These are phyloP conservation scores for Apiospora pterosperma DNA, from an alignment of 2,329 filamentous ascomycete genomes.

Conservation along the genomic window DNA sequence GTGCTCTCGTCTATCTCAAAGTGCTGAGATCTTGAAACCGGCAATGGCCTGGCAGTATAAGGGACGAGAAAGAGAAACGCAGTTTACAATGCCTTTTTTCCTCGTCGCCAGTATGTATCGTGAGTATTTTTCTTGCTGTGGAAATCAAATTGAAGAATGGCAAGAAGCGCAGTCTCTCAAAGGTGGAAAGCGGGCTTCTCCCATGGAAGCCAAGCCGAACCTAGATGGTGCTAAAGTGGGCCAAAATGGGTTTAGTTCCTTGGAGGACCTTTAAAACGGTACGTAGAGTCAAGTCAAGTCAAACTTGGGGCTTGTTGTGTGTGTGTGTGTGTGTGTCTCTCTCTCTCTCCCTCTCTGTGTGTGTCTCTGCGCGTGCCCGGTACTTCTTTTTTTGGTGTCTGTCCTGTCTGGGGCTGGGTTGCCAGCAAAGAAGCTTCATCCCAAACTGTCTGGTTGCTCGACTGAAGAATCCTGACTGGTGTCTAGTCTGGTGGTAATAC, in stretches of 20 bases:
- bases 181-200: slow-evolving; percentile 3
- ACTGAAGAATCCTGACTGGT: not conserved
- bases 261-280: slow-evolving; percentile 2
- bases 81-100: not conserved
- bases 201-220: slow-evolving; percentile 3
- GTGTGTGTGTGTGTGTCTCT: not conserved
- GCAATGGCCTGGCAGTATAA: not conserved
- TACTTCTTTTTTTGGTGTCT: not conserved
- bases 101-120: not conserved
- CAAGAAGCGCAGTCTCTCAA: slow-evolving; percentile 2
- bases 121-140: slow-evolving; percentile 2
- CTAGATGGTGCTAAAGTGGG: slow-evolving; percentile 1
- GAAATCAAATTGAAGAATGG: slow-evolving; percentile 3
- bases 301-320: not conserved
- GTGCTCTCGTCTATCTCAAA: not conserved
- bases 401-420: not conserved
- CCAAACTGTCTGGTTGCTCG: not conserved
- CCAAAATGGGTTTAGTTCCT: not conserved
- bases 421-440: slow-evolving; percentile 1
- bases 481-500: not conserved
- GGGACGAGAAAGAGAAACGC: not conserved
- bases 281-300: not conserved
- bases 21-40: not conserved
- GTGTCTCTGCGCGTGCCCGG: not conserved
- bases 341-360: too few species aligned